Conservation (phyloP, 257 asterid genomes). For the Gardenia jasminoides region DNA sequence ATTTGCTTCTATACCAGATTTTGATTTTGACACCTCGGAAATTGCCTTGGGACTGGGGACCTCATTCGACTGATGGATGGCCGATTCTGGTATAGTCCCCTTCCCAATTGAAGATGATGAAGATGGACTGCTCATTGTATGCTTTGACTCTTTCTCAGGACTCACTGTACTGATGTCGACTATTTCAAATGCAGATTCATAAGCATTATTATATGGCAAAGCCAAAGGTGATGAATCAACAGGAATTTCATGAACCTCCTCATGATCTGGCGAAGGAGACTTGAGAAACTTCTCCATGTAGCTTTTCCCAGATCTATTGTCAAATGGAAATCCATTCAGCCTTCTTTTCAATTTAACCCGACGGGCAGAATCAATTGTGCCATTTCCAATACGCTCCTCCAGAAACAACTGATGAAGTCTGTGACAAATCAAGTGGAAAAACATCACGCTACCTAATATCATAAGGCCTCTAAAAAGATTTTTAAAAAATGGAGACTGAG, state of each 20-base stretch:
- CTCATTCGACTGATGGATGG: slow-evolving; percentile 31
- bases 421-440: slow-evolving; percentile 25
- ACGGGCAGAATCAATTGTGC: slow-evolving; percentile 46
- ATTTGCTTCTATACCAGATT: slow-evolving; percentile 33
- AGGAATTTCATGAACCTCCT: slow-evolving; percentile 53
- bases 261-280: slow-evolving; percentile 70
- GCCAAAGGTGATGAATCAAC: slow-evolving; percentile 36
- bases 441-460: background rate
- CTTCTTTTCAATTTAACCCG: slow-evolving; percentile 77
- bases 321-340: slow-evolving; percentile 76
- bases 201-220: slow-evolving; percentile 33
- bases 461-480: slow-evolving; percentile 3
- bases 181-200: slow-evolving; percentile 39
- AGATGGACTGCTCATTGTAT: slow-evolving; percentile 36
- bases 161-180: slow-evolving; percentile 41
- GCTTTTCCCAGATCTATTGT: slow-evolving; percentile 65
- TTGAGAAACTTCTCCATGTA: slow-evolving; percentile 73
- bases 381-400: slow-evolving; percentile 72
- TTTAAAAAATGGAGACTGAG: background rate
- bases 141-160: slow-evolving; percentile 42
- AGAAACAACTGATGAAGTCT: slow-evolving; percentile 87
- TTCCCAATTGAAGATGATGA: slow-evolving; percentile 37
- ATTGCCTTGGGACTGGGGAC: slow-evolving; percentile 28
- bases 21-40: slow-evolving; percentile 33
- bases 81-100: slow-evolving; percentile 29